A percentile compares a stretch with the other conserved stretches of the same genome.
Evolutionary conservation across 2,329 filamentous ascomycete species (phyloP).

Genomic region (Calonectria pseudoturangicola): DNA sequence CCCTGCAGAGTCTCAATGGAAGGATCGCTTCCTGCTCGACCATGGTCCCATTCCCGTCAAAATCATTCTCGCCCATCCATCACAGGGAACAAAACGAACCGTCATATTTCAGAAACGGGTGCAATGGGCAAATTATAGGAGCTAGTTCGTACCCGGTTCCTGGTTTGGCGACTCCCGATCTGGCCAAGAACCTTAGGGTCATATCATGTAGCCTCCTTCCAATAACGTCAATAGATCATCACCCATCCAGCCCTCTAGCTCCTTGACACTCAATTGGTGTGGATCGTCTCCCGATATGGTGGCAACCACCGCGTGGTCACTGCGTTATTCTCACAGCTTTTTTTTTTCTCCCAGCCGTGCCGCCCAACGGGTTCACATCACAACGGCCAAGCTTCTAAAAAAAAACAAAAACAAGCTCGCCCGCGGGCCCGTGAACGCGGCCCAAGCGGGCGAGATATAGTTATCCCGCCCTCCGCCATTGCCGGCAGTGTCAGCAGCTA

Average conservation of each 20-base stretch:
- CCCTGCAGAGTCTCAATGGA: conserved; percentile 14
- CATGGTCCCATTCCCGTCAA: conserved; percentile 2
- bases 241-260: neutral
- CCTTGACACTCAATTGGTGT: conserved; percentile 4
- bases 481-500: neutral
- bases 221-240: conserved; percentile 18
- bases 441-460: neutral
- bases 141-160: neutral
- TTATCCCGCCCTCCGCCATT: conserved; percentile 8
- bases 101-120: conserved; percentile 15
- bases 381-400: neutral
- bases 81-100: neutral
- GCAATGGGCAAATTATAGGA: neutral
- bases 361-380: neutral
- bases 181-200: conserved; percentile 6
- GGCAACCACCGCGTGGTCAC: neutral
- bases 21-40: conserved; percentile 4
- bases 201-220: conserved; percentile 5
- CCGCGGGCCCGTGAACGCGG: neutral
- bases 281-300: neutral
- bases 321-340: neutral
- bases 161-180: conserved; percentile 16
- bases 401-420: conserved; percentile 8
- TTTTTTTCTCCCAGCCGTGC: neutral
- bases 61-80: neutral